Conservation (phyloP, 768 basidiomycete genomes). For the Pholiota microspora region DNA sequence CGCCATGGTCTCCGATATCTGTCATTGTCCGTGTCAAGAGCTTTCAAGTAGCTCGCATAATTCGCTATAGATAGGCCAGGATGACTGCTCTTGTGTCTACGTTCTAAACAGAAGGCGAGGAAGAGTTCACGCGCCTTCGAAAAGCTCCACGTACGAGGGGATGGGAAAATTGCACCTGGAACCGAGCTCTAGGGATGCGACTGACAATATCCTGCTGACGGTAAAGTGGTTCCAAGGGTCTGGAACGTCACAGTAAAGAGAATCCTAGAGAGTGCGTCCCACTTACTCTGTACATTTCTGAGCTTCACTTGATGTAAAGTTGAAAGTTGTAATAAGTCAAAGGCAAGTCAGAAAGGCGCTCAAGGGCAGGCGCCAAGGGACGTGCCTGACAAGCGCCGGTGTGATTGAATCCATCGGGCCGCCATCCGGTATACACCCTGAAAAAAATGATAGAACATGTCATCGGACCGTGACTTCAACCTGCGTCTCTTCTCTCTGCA, state of each 20-base stretch:
- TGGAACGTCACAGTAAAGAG: not conserved
- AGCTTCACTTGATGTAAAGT: too few species aligned
- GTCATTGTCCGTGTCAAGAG: not conserved
- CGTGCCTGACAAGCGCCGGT: not conserved
- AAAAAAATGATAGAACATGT: not conserved
- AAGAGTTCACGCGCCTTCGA: not conserved
- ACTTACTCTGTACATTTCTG: too few species aligned
- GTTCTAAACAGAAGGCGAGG: not conserved
- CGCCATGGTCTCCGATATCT: constrained; percentile 1
- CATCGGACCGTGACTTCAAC: too few species aligned
- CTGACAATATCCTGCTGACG: not conserved
- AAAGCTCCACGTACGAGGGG: not conserved
- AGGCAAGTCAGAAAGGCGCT: too few species aligned
- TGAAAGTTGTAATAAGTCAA: too few species aligned
- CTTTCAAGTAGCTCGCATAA: not conserved
- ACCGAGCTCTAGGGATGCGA: not conserved
- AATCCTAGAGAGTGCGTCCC: too few species aligned
- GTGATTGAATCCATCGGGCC: not conserved
- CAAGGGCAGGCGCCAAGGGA: not conserved
- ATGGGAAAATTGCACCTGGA: not conserved
- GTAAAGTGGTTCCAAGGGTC: not conserved
- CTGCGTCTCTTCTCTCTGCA: too few species aligned
- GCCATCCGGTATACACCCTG: not conserved
- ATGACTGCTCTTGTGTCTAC: not conserved
- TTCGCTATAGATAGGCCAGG: not conserved